These are phyloP conservation scores for Arachnomyces sp. DNA, from an alignment of 2,329 filamentous ascomycete genomes.

Conservation along the genomic window DNA sequence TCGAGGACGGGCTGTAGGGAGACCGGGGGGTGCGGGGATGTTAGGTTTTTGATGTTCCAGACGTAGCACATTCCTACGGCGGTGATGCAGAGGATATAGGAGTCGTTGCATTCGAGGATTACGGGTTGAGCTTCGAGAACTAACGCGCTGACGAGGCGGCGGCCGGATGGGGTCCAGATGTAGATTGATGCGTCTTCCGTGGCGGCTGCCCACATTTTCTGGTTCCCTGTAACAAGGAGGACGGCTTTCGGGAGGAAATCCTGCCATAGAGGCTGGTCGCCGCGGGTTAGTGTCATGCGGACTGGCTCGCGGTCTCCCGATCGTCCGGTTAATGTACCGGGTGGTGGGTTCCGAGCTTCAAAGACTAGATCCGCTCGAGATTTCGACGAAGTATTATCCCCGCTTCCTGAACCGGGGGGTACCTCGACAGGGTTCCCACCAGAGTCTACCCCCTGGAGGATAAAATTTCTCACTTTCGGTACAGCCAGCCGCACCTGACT, in stretches of 20 bases:
- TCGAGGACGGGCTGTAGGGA: conserved; percentile 85
- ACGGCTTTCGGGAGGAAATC: conserved; percentile 83
- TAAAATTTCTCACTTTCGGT: conserved; percentile 73
- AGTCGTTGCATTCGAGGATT: conserved; percentile 80
- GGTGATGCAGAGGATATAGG: conserved; percentile 84
- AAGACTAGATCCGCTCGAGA: conserved; percentile 64
- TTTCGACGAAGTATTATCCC: conserved; percentile 30
- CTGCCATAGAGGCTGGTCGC: conserved; percentile 78
- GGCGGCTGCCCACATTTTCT: conserved; percentile 82
- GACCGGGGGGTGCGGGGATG: conserved; percentile 78
- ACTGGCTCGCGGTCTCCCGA: conserved; percentile 67
- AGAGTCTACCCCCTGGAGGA: conserved; percentile 67
- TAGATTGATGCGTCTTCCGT: conserved; percentile 90
- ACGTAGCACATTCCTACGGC: conserved; percentile 84
- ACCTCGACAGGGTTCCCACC: conserved; percentile 37
- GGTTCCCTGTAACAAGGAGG: conserved; percentile 83
- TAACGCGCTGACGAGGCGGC: conserved; percentile 74
- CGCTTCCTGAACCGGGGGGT: conserved; percentile 25
- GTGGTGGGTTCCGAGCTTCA: conserved; percentile 75
- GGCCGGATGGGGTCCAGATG: conserved; percentile 84
- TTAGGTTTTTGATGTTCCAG: conserved; percentile 80
- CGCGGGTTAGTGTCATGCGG: conserved; percentile 70
- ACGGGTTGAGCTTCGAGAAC: conserved; percentile 88
- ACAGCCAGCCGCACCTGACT: conserved; percentile 81
- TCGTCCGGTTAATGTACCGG: conserved; percentile 51